Percentiles rank a stretch among this genome's conserved stretches.
Conservation (phyloP, 2,329 filamentous ascomycete genomes). For the Xylariaceae sp. region DNA sequence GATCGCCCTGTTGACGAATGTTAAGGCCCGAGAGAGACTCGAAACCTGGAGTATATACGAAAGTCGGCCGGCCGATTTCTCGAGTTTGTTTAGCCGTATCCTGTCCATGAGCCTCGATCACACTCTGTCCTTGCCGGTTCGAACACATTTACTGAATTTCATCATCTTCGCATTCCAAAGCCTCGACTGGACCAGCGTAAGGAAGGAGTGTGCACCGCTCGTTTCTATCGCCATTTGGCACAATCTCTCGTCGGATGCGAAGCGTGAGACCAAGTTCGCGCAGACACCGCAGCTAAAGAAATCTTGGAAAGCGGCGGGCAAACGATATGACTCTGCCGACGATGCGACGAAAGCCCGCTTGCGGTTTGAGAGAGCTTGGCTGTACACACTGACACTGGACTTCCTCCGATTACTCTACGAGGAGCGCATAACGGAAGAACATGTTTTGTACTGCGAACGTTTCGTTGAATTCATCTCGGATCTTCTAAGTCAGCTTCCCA, state of each 20-base stretch:
- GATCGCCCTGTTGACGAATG: constrained; percentile 77
- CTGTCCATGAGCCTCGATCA: constrained; percentile 77
- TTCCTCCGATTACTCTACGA: constrained; percentile 71
- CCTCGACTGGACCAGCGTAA: constrained; percentile 78
- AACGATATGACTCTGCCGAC: constrained; percentile 83
- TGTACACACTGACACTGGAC: constrained; percentile 78
- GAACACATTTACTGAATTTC: constrained; percentile 81
- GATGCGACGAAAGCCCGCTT: constrained; percentile 70
- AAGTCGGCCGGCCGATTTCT: constrained; percentile 74
- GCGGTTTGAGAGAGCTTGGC: constrained; percentile 88
- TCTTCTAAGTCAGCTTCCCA: constrained; percentile 87
- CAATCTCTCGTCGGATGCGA: constrained; percentile 72
- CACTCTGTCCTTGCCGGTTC: constrained; percentile 59
- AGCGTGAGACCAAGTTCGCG: constrained; percentile 67
- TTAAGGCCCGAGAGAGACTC: constrained; percentile 81
- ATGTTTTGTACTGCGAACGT: constrained; percentile 80
- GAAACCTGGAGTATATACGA: constrained; percentile 82
- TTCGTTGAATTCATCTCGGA: constrained; percentile 88
- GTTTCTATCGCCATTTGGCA: constrained; percentile 97
- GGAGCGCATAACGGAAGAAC: constrained; percentile 49
- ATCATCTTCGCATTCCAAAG: constrained; percentile 91
- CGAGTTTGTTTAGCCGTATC: constrained; percentile 79
- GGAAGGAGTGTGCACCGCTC: constrained; percentile 92
- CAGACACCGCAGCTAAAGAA: constrained; percentile 72
- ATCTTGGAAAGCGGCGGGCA: constrained; percentile 80